phyloP scores from a whole-genome alignment of 2,329 filamentous ascomycete genomes.

The Pyrenochaeta sp. region DNA sequence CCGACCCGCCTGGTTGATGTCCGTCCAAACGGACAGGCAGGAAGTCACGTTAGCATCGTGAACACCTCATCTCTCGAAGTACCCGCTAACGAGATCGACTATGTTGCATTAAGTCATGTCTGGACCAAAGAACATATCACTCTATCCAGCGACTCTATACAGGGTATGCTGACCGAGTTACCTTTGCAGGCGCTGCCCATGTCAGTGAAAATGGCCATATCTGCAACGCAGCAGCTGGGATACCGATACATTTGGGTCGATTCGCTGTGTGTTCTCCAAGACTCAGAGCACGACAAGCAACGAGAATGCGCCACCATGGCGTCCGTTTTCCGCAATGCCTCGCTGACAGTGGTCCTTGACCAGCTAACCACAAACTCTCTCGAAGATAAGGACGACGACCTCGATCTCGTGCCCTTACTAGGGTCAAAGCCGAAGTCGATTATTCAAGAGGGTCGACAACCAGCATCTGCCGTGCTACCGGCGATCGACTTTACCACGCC shows the following conservation, averaged over 20 bases:
- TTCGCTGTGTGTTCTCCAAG: conserved; percentile 46
- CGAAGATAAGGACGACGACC: not conserved
- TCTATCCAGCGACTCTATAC: conserved; percentile 26
- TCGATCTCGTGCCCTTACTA: not conserved
- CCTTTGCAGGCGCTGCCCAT: conserved; percentile 27
- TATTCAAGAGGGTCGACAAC: conserved; percentile 5
- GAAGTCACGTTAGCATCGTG: conserved; percentile 30
- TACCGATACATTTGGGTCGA: conserved; percentile 47
- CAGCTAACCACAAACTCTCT: conserved; percentile 10
- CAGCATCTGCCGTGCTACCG: conserved; percentile 21
- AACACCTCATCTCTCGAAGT: conserved; percentile 27
- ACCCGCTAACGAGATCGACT: conserved; percentile 19
- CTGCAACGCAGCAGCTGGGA: conserved; percentile 34
- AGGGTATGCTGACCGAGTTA: conserved; percentile 23
- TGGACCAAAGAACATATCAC: conserved; percentile 32
- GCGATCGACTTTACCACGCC: conserved; percentile 21
- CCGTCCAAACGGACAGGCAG: conserved; percentile 21
- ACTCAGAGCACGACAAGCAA: conserved; percentile 40
- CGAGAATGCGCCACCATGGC: conserved; percentile 43
- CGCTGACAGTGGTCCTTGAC: conserved; percentile 42
- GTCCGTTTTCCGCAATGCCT: conserved; percentile 45
- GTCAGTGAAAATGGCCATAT: conserved; percentile 38
- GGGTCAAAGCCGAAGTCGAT: not conserved
- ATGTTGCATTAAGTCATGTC: conserved; percentile 40
- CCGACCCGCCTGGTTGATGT: conserved; percentile 46